Evolutionary conservation across 2,329 filamentous ascomycete species (phyloP).

Genomic region (Myriangium duriaei): DNA sequence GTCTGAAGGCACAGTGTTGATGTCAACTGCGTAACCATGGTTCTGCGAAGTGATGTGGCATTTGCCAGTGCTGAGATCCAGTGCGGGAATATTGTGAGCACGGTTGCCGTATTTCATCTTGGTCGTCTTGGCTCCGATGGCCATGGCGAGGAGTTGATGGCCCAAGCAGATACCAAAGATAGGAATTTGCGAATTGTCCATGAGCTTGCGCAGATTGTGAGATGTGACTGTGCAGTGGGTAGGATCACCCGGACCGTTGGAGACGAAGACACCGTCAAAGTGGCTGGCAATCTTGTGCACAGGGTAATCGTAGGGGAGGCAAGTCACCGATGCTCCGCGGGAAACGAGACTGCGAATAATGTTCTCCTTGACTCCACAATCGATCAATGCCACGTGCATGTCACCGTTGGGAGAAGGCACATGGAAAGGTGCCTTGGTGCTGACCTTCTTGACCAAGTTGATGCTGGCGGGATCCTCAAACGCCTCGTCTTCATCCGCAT

Average conservation of each 20-base stretch:
- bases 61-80: constrained; percentile 88
- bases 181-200: constrained; percentile 80
- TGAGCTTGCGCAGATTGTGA: constrained; percentile 80
- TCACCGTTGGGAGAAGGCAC: constrained; percentile 72
- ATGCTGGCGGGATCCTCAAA: constrained; percentile 93
- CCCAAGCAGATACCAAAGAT: constrained; percentile 98
- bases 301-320: constrained; percentile 92
- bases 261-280: constrained; percentile 98
- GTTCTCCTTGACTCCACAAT: constrained; percentile 99
- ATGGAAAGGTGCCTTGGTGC: constrained; percentile 96
- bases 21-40: constrained; percentile 92
- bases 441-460: constrained; percentile 90
- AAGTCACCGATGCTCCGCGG: constrained; percentile 83
- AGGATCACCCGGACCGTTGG: constrained; percentile 94
- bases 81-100: constrained; percentile 92
- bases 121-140: constrained; percentile 76
- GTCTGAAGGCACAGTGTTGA: constrained; percentile 64
- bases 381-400: constrained; percentile 85
- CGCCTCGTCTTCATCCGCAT: constrained; percentile 93
- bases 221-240: constrained; percentile 93
- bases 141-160: constrained; percentile 87
- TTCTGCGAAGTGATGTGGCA: constrained; percentile 99
- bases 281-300: constrained; percentile 97
- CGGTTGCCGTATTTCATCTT: constrained; percentile 99
- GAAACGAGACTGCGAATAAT: constrained; percentile 88